These are phyloP conservation scores for Penicillium frequentans DNA, from an alignment of 2,329 filamentous ascomycete genomes.

Conservation along the genomic window DNA sequence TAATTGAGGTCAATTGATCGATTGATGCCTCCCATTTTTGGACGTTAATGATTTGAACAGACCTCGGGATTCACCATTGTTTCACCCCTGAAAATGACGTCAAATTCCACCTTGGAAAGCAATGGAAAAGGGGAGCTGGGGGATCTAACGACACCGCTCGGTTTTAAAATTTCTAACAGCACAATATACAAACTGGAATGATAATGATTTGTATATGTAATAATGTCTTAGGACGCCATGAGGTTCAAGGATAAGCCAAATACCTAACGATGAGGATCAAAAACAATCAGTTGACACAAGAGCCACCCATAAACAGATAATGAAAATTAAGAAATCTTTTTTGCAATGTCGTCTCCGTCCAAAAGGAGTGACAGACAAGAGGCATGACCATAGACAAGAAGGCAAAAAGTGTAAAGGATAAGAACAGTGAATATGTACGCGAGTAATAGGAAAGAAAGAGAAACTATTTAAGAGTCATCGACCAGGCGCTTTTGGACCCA, in stretches of 20 bases:
- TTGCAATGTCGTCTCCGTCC: background rate
- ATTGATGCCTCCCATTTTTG: too few relatives aligned
- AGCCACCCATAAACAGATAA: conserved; percentile 1
- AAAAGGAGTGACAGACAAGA: background rate
- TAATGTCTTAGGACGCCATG: background rate
- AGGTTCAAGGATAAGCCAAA: background rate
- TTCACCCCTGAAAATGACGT: too few relatives aligned
- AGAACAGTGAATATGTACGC: conserved; percentile 11
- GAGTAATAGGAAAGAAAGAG: background rate
- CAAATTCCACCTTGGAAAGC: too few relatives aligned
- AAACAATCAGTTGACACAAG: background rate
- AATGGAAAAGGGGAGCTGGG: too few relatives aligned
- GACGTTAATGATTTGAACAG: too few relatives aligned
- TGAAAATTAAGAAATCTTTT: conserved; percentile 5
- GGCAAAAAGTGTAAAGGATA: background rate
- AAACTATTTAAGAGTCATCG: conserved; percentile 38
- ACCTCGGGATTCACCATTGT: too few relatives aligned
- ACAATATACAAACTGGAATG: background rate
- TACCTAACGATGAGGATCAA: background rate
- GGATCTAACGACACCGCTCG: too few relatives aligned
- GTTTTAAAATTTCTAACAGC: too few relatives aligned
- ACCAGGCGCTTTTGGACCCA: conserved; percentile 49
- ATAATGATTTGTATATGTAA: background rate
- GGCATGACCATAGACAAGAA: background rate
- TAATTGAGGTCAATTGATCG: too few relatives aligned